Conservation (phyloP, 352 stramenopile genomes). For the Phytophthora kernoviae region DNA sequence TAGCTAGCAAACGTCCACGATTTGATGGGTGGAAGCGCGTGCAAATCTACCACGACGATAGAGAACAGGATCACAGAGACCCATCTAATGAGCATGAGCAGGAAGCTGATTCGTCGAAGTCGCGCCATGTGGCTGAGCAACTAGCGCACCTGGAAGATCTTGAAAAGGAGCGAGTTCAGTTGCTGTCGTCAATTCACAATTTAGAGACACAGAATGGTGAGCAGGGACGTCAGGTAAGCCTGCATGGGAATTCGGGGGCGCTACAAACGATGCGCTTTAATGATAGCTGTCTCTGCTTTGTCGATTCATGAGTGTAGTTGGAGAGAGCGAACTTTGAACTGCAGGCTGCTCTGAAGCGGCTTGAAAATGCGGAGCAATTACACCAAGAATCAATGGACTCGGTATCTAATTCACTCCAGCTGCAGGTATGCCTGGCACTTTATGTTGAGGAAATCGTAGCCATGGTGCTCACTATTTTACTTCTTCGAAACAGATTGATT, state of each 20-base stretch:
- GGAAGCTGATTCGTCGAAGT: not conserved
- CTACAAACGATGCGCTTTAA: no score
- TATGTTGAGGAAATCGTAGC: not conserved
- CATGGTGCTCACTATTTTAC: not conserved
- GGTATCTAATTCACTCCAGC: constrained; percentile 6
- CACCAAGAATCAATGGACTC: constrained; percentile 14
- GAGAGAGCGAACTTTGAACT: constrained; percentile 10
- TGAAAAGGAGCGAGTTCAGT: constrained; percentile 28
- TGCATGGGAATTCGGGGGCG: not conserved
- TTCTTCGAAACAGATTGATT: constrained; percentile 3
- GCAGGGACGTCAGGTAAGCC: constrained; percentile 20
- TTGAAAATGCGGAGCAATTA: constrained; percentile 12
- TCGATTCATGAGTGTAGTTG: constrained; percentile 8
- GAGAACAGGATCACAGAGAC: not conserved
- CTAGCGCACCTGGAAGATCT: constrained; percentile 14
- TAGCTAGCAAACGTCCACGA: constrained; percentile 38
- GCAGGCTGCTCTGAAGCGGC: constrained; percentile 1
- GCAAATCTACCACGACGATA: constrained; percentile 1
- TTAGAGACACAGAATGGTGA: constrained; percentile 18
- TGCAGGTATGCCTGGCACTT: constrained; percentile 16
- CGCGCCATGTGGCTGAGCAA: constrained; percentile 6
- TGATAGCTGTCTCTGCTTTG: not conserved
- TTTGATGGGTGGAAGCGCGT: constrained; percentile 10
- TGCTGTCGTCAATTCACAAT: constrained; percentile 15
- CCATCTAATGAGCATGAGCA: constrained; percentile 1